These are phyloP conservation scores for Centaurea solstitialis DNA, from an alignment of 129 eudicot species.

Conservation along the genomic window DNA sequence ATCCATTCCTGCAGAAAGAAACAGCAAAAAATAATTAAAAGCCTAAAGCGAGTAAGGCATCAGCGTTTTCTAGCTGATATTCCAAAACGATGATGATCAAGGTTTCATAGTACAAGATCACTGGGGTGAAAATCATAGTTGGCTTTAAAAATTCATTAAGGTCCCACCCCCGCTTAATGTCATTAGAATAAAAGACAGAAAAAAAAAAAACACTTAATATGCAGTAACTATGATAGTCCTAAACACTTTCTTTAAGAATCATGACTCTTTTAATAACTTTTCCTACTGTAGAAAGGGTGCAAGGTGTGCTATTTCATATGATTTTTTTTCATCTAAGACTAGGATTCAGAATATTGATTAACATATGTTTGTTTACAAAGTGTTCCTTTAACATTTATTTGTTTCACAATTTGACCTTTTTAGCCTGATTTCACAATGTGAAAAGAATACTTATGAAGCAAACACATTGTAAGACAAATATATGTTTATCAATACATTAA, in stretches of 20 bases:
- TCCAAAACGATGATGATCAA: background rate
- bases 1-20: conserved; percentile 59
- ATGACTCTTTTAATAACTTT: background rate
- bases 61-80: background rate
- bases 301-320: too few relatives aligned
- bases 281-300: background rate
- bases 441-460: too few relatives aligned
- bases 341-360: too few relatives aligned
- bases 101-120: background rate
- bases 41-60: background rate
- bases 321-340: too few relatives aligned
- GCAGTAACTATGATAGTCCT: background rate
- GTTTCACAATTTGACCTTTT: too few relatives aligned
- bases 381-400: too few relatives aligned
- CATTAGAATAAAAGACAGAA: background rate
- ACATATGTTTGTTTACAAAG: too few relatives aligned
- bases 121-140: too few relatives aligned
- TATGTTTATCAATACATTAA: too few relatives aligned
- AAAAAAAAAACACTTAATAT: background rate
- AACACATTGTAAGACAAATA: too few relatives aligned
- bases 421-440: too few relatives aligned
- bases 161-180: background rate
- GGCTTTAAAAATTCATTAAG: background rate
- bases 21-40: conserved; percentile 13
- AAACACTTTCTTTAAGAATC: background rate